phyloP scores from a whole-genome alignment of 495 filamentous ascomycete genomes.

The Penicillium maclennaniae region DNA sequence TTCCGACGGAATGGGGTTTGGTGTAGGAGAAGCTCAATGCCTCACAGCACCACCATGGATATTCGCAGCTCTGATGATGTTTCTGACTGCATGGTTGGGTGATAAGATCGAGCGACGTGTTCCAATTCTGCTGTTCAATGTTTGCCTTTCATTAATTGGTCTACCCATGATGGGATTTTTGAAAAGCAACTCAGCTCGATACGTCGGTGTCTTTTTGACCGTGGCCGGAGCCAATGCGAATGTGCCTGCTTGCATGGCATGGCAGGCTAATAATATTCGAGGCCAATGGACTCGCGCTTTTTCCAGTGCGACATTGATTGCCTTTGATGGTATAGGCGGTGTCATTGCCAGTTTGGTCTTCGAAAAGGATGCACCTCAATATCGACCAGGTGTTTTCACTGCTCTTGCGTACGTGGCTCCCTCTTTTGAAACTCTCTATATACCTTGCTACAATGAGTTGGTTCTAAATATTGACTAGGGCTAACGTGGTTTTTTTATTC shows the following conservation, averaged over 20 bases:
- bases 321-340: slow-evolving; percentile 51
- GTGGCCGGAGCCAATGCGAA: slow-evolving; percentile 51
- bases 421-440: too few species aligned
- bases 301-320: slow-evolving; percentile 44
- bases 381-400: slow-evolving; percentile 18
- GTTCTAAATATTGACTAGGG: background rate
- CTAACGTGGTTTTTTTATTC: background rate
- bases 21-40: slow-evolving; percentile 45
- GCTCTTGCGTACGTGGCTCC: background rate
- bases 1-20: slow-evolving; percentile 35
- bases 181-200: slow-evolving; percentile 35
- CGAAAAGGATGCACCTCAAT: slow-evolving; percentile 39
- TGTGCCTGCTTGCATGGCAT: slow-evolving; percentile 46
- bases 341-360: slow-evolving; percentile 51
- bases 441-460: background rate
- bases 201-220: slow-evolving; percentile 58
- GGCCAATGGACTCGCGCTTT: slow-evolving; percentile 60
- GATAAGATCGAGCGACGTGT: slow-evolving; percentile 52
- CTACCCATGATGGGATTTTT: slow-evolving; percentile 45
- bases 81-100: slow-evolving; percentile 37
- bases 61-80: slow-evolving; percentile 52
- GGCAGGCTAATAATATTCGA: slow-evolving; percentile 57
- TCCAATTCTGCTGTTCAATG: slow-evolving; percentile 51
- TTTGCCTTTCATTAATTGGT: slow-evolving; percentile 34
- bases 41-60: slow-evolving; percentile 55